Conservation (phyloP, 805 yeast species). For the Maudiozyma serrabonitensis region DNA sequence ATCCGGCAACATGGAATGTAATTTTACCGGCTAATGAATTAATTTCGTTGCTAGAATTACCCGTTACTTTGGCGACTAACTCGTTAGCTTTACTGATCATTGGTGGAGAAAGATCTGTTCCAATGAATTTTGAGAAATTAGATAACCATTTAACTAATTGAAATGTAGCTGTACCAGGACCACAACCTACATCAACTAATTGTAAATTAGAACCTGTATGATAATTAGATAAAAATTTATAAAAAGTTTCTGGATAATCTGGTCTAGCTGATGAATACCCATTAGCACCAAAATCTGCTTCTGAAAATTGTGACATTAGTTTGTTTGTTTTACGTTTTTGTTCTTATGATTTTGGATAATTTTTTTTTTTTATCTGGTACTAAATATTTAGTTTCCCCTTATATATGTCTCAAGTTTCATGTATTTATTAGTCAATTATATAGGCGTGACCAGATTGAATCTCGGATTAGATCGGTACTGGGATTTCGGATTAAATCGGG, state of each 20-base stretch:
- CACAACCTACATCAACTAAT: slow-evolving; percentile 72
- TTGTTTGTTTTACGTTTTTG: background rate
- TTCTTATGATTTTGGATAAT: no score
- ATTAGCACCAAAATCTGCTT: slow-evolving; percentile 39
- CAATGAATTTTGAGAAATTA: slow-evolving; percentile 41
- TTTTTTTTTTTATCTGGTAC: no score
- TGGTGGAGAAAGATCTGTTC: slow-evolving; percentile 48
- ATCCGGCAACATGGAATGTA: slow-evolving; percentile 25
- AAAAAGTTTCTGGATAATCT: slow-evolving; percentile 47
- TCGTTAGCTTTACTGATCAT: slow-evolving; percentile 44
- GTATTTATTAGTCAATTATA: no score
- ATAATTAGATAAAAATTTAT: slow-evolving; percentile 32
- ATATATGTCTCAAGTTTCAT: no score
- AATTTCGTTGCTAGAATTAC: slow-evolving; percentile 5
- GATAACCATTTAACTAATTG: slow-evolving; percentile 23
- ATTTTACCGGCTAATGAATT: background rate
- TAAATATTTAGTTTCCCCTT: no score
- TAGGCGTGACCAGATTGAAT: no score
- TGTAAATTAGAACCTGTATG: slow-evolving; percentile 32
- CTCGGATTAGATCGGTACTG: no score
- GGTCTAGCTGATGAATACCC: slow-evolving; percentile 57
- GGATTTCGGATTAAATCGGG: background rate
- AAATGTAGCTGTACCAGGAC: slow-evolving; percentile 66
- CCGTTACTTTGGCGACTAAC: slow-evolving; percentile 3
- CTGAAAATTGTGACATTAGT: slow-evolving; percentile 56